Conservation (phyloP, 1,284 basidiomycete genomes). For the Malassezia equina region DNA sequence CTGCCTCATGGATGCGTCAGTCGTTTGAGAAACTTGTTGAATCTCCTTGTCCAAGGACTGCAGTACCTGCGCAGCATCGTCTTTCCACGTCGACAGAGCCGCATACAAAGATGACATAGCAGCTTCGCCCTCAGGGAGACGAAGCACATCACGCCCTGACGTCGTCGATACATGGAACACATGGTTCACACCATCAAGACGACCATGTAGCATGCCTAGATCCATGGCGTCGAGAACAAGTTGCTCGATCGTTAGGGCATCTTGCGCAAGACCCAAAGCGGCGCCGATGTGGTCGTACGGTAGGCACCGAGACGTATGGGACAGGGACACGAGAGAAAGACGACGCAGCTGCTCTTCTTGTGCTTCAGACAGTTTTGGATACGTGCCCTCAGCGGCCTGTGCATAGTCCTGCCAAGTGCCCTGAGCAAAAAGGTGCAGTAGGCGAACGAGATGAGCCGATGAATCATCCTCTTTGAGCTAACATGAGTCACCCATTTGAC, state of each 20-base stretch:
- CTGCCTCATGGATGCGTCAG: background rate
- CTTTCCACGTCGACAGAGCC: background rate
- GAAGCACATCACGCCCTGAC: slow-evolving; percentile 2
- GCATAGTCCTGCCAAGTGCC: slow-evolving; percentile 10
- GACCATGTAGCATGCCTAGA: background rate
- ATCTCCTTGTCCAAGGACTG: slow-evolving; percentile 1
- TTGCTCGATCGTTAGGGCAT: background rate
- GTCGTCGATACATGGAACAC: background rate
- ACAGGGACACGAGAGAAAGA: slow-evolving; percentile 11
- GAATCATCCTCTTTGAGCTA: slow-evolving; percentile 1
- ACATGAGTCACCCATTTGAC: background rate
- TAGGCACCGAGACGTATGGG: background rate
- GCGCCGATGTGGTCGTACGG: background rate
- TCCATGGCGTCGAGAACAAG: background rate
- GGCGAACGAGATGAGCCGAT: background rate
- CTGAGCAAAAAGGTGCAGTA: slow-evolving; percentile 4
- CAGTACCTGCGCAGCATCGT: background rate
- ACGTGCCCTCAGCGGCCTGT: background rate
- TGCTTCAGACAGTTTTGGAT: background rate
- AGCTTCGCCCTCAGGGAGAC: background rate
- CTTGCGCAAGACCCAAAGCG: background rate
- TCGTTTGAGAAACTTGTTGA: background rate
- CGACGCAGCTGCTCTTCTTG: slow-evolving; percentile 10
- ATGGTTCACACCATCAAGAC: background rate
- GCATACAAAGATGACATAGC: background rate